phyloP scores from a whole-genome alignment of 345 rosid species.

The Dipteronia sinensis region DNA sequence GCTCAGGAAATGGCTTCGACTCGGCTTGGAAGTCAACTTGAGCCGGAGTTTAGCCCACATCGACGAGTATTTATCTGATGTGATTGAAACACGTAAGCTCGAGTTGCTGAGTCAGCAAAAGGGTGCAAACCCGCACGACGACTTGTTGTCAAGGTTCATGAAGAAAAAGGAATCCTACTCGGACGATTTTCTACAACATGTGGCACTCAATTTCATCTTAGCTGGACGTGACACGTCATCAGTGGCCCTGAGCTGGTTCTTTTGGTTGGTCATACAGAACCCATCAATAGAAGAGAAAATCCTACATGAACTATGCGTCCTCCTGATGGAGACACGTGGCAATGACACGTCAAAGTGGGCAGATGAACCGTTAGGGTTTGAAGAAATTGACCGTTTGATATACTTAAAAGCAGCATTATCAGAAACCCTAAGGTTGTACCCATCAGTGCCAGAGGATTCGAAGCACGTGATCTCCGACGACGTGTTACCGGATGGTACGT shows the following conservation, averaged over 20 bases:
- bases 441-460: slow-evolving; percentile 92
- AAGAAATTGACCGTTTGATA: slow-evolving; percentile 70
- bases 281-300: slow-evolving; percentile 71
- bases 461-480: slow-evolving; percentile 79
- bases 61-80: slow-evolving; percentile 61
- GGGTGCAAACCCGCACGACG: slow-evolving; percentile 64
- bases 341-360: slow-evolving; percentile 58
- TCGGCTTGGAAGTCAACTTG: slow-evolving; percentile 86
- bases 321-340: slow-evolving; percentile 73
- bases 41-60: slow-evolving; percentile 74
- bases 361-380: slow-evolving; percentile 68
- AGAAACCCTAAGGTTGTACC: slow-evolving; percentile 86
- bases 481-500: slow-evolving; percentile 85
- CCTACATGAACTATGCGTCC: slow-evolving; percentile 61
- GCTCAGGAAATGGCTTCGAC: slow-evolving; percentile 67
- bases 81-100: slow-evolving; percentile 69
- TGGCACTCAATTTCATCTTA: slow-evolving; percentile 90
- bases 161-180: slow-evolving; percentile 86
- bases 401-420: slow-evolving; percentile 87
- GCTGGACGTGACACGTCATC: slow-evolving; percentile 99
- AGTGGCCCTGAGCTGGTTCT: slow-evolving; percentile 92
- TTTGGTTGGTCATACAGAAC: slow-evolving; percentile 69
- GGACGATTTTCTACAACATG: slow-evolving; percentile 75
- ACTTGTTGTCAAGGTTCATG: slow-evolving; percentile 84
- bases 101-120: slow-evolving; percentile 59